Base-by-base conservation (phyloP, 2,329 filamentous ascomycete genomes). In the Pseudogymnoascus sp. region DNA sequence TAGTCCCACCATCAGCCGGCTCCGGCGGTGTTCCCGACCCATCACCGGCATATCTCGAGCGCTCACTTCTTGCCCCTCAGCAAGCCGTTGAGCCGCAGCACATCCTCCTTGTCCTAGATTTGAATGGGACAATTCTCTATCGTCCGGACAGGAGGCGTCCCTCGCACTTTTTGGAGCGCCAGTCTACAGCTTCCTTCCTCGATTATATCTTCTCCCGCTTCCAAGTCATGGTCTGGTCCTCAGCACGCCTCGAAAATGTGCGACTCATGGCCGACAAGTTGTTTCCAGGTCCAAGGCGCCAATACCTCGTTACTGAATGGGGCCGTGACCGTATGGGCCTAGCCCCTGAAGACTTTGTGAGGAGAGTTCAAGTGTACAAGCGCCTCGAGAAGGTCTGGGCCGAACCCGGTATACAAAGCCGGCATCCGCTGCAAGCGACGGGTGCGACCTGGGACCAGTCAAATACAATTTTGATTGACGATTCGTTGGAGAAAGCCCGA, bases 381-480 rank as follows among this genome's bases (percentile, higher is more conserved):
- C 84, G 90, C 38, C 81, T 99, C 2, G 80, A 84, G 0, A 79
- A 76, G 59, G 76, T 97, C 0, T 99, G 95, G 95, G 70, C 69
- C 11, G 76, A 85, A 66, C 72, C 74, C 0, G 58, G 62, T 3
- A 73, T 86, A 21, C 73, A 71, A 63, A 70, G 65, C 6, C 76
- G 77, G 35, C 80, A 82, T 62, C 73, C 83, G 78, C n/a, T 72
- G 71, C 35, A 72, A 70, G 12, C 73, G 68, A 0, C 61, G 65
- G 18, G 79, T 75, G 74, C 70, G 12, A 69, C 73, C 11, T 97
- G 92, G 89, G 83, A 87, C 69, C 92, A 96, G 76, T 81, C 81
- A 60, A 96, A 97, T 74, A 97, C 95, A 0, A 82, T 97, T 5
- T 80, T 99, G 25, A 86, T 97, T 40, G 95, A 99, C 69, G 95